These are phyloP conservation scores for Starmerella vitae DNA, from an alignment of 805 yeast genomes.

Conservation along the genomic window DNA sequence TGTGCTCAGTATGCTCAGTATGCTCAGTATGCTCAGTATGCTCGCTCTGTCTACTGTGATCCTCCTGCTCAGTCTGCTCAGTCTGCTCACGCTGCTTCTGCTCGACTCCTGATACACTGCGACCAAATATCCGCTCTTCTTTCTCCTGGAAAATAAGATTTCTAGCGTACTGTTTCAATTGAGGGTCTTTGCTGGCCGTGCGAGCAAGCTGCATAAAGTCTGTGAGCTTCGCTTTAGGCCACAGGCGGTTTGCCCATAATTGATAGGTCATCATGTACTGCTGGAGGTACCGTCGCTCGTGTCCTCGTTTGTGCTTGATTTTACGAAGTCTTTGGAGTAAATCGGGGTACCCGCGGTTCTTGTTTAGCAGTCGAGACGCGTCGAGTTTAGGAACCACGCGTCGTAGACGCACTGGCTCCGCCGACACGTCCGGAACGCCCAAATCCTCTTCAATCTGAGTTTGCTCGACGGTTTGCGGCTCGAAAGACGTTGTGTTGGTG, in stretches of 20 bases:
- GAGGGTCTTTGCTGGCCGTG: slow-evolving; percentile 32
- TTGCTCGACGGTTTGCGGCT: neutral
- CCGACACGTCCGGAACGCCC: slow-evolving; percentile 20
- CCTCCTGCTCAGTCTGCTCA: too few relatives aligned
- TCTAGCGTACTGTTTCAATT: slow-evolving; percentile 14
- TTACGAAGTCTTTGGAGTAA: slow-evolving; percentile 28
- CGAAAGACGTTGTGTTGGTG: neutral
- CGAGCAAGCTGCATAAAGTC: slow-evolving; percentile 48
- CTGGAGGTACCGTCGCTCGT: slow-evolving; percentile 38
- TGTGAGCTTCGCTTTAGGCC: slow-evolving; percentile 64
- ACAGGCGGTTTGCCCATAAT: slow-evolving; percentile 62
- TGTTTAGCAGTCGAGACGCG: slow-evolving; percentile 37
- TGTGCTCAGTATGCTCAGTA: too few relatives aligned
- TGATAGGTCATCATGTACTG: slow-evolving; percentile 46
- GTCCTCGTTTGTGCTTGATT: slow-evolving; percentile 29
- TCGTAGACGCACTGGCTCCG: slow-evolving; percentile 10
- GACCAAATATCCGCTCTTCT: slow-evolving; percentile 6
- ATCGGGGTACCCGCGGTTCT: slow-evolving; percentile 42
- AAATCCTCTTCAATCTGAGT: slow-evolving; percentile 16
- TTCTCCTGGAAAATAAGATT: slow-evolving; percentile 19
- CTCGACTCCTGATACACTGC: neutral
- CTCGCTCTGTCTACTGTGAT: too few relatives aligned
- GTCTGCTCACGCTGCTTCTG: neutral
- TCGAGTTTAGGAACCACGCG: slow-evolving; percentile 29
- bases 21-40: neutral